Percentiles rank a stretch among this genome's conserved stretches.
Conservation (phyloP, 305 asterid species). For the Plantago coronopus region DNA sequence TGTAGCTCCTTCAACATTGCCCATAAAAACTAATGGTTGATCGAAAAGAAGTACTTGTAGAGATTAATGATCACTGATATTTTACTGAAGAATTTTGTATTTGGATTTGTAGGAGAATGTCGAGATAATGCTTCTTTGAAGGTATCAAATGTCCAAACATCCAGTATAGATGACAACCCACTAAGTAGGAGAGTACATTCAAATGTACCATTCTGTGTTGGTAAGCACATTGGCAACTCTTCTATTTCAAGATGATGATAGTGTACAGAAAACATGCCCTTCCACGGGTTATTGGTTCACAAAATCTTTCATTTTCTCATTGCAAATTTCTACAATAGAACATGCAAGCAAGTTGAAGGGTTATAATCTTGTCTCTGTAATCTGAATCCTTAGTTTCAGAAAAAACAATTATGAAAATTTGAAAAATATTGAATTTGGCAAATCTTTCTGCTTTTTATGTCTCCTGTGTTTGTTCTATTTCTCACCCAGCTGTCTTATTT, state of each 20-base stretch:
- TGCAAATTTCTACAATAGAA: background rate
- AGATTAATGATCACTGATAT: background rate
- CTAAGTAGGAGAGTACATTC: slow-evolving; percentile 5
- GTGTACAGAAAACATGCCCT: background rate
- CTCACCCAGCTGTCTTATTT: slow-evolving; percentile 18
- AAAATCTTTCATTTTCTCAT: background rate
- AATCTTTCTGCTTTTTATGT: slow-evolving; percentile 18
- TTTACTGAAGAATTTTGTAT: background rate
- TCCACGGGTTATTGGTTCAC: background rate
- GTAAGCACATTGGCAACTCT: slow-evolving; percentile 1
- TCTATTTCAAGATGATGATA: background rate
- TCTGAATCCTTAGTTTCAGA: background rate
- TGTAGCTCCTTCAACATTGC: too few species aligned
- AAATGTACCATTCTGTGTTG: slow-evolving; percentile 2
- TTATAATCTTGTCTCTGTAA: background rate
- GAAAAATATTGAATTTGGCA: background rate
- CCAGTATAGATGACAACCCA: slow-evolving; percentile 3
- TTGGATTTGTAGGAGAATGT: slow-evolving; percentile 10
- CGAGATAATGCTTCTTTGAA: slow-evolving; percentile 9
- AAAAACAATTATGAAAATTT: slow-evolving; percentile 3
- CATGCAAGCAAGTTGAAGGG: background rate
- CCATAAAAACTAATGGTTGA: background rate
- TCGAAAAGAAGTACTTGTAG: background rate
- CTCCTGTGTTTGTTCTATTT: slow-evolving; percentile 10
- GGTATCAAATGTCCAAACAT: slow-evolving; percentile 10